These are phyloP conservation scores for Solanum verrucosum DNA, from an alignment of 257 asterid species.

Conservation along the genomic window DNA sequence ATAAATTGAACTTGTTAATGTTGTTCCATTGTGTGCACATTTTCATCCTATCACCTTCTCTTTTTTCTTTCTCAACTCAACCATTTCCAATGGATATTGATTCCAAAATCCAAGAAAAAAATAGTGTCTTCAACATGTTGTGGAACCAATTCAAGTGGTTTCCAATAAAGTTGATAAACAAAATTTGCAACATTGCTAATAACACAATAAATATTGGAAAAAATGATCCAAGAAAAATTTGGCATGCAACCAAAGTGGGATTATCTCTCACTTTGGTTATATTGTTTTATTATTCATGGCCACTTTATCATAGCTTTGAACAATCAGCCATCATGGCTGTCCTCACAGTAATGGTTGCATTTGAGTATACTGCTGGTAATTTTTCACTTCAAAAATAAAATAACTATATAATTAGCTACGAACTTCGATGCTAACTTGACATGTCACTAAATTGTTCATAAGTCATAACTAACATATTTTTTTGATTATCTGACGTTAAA, in stretches of 20 bases:
- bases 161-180: slow-evolving; percentile 1
- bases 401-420: background rate
- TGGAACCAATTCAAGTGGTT: background rate
- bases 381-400: background rate
- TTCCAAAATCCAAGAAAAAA: background rate
- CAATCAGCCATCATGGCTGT: slow-evolving; percentile 31
- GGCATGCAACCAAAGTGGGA: slow-evolving; percentile 30
- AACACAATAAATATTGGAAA: slow-evolving; percentile 11
- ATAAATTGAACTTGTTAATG: background rate
- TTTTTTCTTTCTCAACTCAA: background rate
- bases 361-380: slow-evolving; percentile 31
- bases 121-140: background rate
- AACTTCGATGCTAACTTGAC: background rate
- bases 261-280: slow-evolving; percentile 22
- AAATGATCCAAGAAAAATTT: slow-evolving; percentile 24
- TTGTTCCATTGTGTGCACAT: background rate
- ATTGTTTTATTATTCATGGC: slow-evolving; percentile 15
- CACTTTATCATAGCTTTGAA: slow-evolving; percentile 26
- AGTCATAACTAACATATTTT: background rate
- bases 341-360: slow-evolving; percentile 28
- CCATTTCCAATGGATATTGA: background rate
- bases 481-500: background rate
- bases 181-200: background rate
- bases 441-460: background rate
- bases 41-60: background rate